Conservation (phyloP, 1,284 basidiomycete species). For the Ceratobasidium sp. region DNA sequence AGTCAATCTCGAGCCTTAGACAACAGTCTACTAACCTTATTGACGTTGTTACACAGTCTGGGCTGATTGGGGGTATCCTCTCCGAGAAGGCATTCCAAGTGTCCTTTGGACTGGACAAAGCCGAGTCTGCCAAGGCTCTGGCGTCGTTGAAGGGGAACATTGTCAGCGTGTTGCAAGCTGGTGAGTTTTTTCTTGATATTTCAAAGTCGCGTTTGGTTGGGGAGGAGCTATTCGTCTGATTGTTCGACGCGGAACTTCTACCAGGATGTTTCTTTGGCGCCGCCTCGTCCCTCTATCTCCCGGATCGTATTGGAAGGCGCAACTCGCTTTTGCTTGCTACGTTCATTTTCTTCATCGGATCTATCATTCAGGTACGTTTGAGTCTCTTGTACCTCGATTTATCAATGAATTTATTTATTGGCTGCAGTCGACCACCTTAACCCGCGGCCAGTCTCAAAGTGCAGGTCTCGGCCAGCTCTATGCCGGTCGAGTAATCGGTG, state of each 20-base stretch:
- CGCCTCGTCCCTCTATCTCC: slow-evolving; percentile 51
- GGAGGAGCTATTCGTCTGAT: background rate
- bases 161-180: slow-evolving; percentile 50
- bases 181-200: slow-evolving; percentile 22
- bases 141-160: slow-evolving; percentile 53
- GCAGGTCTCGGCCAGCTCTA: slow-evolving; percentile 53
- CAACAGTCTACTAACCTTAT: background rate
- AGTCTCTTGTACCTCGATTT: background rate
- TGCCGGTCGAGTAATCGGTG: slow-evolving; percentile 51
- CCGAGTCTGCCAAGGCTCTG: slow-evolving; percentile 35
- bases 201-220: background rate
- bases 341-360: slow-evolving; percentile 53
- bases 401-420: slow-evolving; percentile 18
- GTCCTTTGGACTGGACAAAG: slow-evolving; percentile 47
- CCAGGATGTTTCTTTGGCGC: slow-evolving; percentile 53
- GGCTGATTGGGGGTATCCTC: slow-evolving; percentile 48
- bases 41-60: slow-evolving; percentile 15
- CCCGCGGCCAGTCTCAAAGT: slow-evolving; percentile 40
- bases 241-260: slow-evolving; percentile 16
- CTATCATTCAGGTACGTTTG: slow-evolving; percentile 52
- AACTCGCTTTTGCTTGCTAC: slow-evolving; percentile 52
- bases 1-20: background rate
- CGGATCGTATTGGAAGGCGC: slow-evolving; percentile 51
- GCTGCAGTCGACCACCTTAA: slow-evolving; percentile 34
- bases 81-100: slow-evolving; percentile 45